These are phyloP conservation scores for Pichia kluyveri DNA, from an alignment of 805 yeast species.

Conservation along the genomic window DNA sequence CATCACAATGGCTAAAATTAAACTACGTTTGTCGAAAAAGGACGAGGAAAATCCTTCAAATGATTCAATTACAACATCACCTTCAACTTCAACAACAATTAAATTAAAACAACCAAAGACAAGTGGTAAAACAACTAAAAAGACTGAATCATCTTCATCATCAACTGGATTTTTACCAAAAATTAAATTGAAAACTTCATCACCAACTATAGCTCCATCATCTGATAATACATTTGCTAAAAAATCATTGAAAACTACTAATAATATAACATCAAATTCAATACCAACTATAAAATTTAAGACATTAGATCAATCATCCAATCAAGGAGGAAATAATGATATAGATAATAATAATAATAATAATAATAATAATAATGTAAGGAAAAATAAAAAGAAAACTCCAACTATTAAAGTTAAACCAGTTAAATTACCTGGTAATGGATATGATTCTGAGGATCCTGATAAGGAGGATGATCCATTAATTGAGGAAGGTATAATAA, in stretches of 20 bases:
- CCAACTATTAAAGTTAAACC: slow-evolving; percentile 48
- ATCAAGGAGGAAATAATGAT: too few relatives aligned
- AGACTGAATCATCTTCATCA: neutral
- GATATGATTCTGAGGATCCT: slow-evolving; percentile 94
- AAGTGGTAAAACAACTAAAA: neutral
- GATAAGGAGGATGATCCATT: slow-evolving; percentile 93
- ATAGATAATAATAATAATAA: neutral
- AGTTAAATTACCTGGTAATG: slow-evolving; percentile 79
- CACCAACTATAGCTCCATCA: neutral
- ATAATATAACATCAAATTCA: neutral
- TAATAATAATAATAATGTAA: too few relatives aligned
- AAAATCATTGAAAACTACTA: too few relatives aligned
- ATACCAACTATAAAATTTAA: slow-evolving; percentile 45
- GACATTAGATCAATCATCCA: slow-evolving; percentile 39
- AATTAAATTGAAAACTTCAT: slow-evolving; percentile 9
- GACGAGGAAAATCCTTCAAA: slow-evolving; percentile 7
- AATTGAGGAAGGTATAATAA: slow-evolving; percentile 74
- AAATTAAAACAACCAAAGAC: slow-evolving; percentile 19
- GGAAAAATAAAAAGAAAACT: neutral
- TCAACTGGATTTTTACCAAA: slow-evolving; percentile 2
- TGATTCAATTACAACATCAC: neutral
- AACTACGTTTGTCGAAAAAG: slow-evolving; percentile 4
- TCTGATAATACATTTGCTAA: too few relatives aligned
- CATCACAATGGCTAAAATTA: slow-evolving; percentile 7
- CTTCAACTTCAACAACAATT: slow-evolving; percentile 14